phyloP scores from a whole-genome alignment of 2,329 filamentous ascomycete genomes.

The Phaeoacremonium minimum region DNA sequence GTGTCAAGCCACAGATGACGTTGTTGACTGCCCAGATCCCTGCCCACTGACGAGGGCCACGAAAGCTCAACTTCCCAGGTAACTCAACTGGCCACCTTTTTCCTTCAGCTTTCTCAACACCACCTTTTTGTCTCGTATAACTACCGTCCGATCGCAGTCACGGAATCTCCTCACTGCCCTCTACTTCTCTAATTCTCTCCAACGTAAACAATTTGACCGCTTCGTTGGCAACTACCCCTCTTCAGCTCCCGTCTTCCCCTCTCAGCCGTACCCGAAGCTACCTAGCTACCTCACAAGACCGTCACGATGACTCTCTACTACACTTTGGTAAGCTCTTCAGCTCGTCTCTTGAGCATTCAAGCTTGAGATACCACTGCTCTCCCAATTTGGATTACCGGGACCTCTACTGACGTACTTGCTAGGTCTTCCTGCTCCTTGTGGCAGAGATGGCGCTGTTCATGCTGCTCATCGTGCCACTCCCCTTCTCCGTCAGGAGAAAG shows the following conservation, averaged over 20 bases:
- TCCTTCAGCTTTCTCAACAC: not conserved
- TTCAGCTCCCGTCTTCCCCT: not conserved
- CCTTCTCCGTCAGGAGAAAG: constrained; percentile 79
- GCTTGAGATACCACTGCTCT: constrained; percentile 1
- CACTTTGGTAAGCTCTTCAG: constrained; percentile 43
- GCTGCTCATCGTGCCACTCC: constrained; percentile 79
- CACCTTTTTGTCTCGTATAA: not conserved
- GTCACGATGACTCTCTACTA: constrained; percentile 56
- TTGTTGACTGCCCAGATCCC: constrained; percentile 7
- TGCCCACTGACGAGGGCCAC: not conserved
- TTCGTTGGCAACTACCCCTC: not conserved
- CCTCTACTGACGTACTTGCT: too few species aligned
- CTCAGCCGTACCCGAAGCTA: not conserved
- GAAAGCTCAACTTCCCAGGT: constrained; percentile 3
- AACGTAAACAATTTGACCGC: not conserved
- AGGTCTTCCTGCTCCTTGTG: constrained; percentile 83
- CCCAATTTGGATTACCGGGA: constrained; percentile 15
- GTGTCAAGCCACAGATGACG: constrained; percentile 11
- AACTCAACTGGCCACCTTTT: constrained; percentile 10
- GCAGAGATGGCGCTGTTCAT: constrained; percentile 80
- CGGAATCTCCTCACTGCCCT: not conserved
- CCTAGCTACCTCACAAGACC: constrained; percentile 3
- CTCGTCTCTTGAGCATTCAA: not conserved
- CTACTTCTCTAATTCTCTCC: not conserved
- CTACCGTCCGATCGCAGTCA: not conserved